Conservation (phyloP, 441 rosid genomes). For the Biscutella laevigata region DNA sequence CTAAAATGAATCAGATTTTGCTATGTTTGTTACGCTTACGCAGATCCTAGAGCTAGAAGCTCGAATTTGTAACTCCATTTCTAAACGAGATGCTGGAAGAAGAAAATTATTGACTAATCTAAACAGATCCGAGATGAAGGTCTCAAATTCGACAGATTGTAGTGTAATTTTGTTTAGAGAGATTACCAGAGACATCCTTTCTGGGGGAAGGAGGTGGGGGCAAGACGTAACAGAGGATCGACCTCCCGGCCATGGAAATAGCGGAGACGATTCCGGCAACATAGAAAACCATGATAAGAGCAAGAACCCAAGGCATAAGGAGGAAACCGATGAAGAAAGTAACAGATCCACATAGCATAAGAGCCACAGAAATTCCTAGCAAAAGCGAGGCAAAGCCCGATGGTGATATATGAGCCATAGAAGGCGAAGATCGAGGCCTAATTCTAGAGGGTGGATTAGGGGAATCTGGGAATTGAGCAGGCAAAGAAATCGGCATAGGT, state of each 20-base stretch:
- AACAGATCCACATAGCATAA: slow-evolving; percentile 87
- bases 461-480: slow-evolving; percentile 34
- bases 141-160: neutral
- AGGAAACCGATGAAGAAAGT: slow-evolving; percentile 86
- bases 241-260: slow-evolving; percentile 63
- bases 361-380: slow-evolving; percentile 61
- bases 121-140: neutral
- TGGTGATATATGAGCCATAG: slow-evolving; percentile 52
- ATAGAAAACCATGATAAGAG: slow-evolving; percentile 58
- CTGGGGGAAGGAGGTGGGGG: slow-evolving; percentile 41
- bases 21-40: too few relatives aligned
- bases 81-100: neutral
- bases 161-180: too few relatives aligned
- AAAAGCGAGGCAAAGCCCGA: slow-evolving; percentile 77
- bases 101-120: neutral
- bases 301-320: slow-evolving; percentile 93
- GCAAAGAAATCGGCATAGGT: slow-evolving; percentile 36
- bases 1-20: neutral
- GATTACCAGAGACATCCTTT: slow-evolving; percentile 54
- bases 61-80: neutral
- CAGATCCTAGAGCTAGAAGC: neutral
- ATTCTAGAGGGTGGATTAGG: slow-evolving; percentile 24
- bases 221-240: slow-evolving; percentile 49
- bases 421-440: slow-evolving; percentile 7
- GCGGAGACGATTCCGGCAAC: slow-evolving; percentile 67